Evolutionary conservation across 176 grass and related monocot genomes (phyloP), one percentile per base, ranked within the genome.

Genomic region (Oryza brachyantha): DNA sequence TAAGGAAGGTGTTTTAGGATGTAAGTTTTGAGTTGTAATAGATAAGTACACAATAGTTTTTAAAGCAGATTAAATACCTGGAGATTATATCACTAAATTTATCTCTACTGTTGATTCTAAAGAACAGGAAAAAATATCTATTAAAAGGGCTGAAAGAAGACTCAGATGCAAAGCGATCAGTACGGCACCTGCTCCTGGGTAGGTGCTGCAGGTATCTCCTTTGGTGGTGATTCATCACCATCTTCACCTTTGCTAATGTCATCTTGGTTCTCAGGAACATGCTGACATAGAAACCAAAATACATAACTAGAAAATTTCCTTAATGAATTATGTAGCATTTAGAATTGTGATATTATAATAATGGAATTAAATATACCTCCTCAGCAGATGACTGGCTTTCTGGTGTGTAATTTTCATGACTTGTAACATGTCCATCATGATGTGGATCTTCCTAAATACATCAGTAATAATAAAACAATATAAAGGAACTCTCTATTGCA

Each of bases 381-480:
- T 69, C 73, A 79, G 17, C 58, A 83, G 86, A 70, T 84, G 73
- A 4, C 42, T 55, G 42, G 11, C 71, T 75, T 81, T 72, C 83
- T 61, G 62, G 34, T 75, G 76, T 61, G 21, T 84, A 76, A 77
- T 68, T 76, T 32, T 66, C 91, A 86, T 90, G 55, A 45, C 60
- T 41, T 12, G 13, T 83, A 21, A 59, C 75, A 73, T 75, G 43
- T 70, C 70, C 79, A 86, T 80, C 84, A 43, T 88, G 71, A 74
- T 94, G 79, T 61, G 83, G 75, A 61, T 38, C 40, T 64, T 88
- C 65, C 86, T 93, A 68, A 68, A 64, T 70, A 72, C 54, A 84
- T 72, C 26, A 65, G 10, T 52, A 62, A 43, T 42, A 86, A 79
- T 3, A 59, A 76, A 62, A 55, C 61, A 43, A 62, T 24, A 32